A percentile compares a stretch with the other conserved stretches of the same genome.
Evolutionary conservation across 192 early-diverging fungal genomes (phyloP).

Genomic region (Coemansia sp.): DNA sequence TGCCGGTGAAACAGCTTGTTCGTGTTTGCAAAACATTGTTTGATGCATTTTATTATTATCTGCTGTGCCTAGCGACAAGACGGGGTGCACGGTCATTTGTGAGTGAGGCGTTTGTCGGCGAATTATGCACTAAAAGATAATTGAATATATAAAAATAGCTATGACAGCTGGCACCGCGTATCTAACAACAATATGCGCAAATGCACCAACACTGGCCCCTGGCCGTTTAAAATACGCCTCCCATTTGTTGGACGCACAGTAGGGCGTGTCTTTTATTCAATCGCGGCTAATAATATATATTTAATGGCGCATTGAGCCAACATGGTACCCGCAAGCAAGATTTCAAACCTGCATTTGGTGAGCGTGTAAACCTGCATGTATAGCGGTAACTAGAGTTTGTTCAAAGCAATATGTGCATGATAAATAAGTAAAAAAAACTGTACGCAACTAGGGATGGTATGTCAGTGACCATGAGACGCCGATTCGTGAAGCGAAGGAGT

Average conservation of each 20-base stretch:
- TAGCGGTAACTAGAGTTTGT: not conserved
- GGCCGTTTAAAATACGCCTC: not conserved
- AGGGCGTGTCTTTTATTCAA: not conserved
- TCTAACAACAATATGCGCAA: not conserved
- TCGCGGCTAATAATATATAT: not conserved
- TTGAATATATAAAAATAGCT: not conserved
- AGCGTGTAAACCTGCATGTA: not conserved
- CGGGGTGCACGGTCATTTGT: not conserved
- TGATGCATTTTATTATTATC: not conserved
- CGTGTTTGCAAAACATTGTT: not conserved
- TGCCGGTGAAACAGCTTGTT: not conserved
- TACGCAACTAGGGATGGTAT: not conserved
- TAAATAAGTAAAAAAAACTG: not conserved
- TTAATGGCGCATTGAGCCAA: not conserved
- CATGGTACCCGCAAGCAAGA: not conserved
- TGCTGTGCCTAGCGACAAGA: not conserved
- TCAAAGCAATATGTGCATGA: not conserved
- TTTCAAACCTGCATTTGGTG: not conserved
- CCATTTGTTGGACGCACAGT: not conserved
- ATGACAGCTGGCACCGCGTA: not conserved
- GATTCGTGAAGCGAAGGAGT: not conserved
- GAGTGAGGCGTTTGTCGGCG: not conserved
- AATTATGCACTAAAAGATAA: not conserved
- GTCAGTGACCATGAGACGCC: not conserved
- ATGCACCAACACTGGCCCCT: too few species aligned